These are phyloP conservation scores for Alopecurus myosuroides DNA, from an alignment of 176 grass and related monocot genomes.

Conservation along the genomic window DNA sequence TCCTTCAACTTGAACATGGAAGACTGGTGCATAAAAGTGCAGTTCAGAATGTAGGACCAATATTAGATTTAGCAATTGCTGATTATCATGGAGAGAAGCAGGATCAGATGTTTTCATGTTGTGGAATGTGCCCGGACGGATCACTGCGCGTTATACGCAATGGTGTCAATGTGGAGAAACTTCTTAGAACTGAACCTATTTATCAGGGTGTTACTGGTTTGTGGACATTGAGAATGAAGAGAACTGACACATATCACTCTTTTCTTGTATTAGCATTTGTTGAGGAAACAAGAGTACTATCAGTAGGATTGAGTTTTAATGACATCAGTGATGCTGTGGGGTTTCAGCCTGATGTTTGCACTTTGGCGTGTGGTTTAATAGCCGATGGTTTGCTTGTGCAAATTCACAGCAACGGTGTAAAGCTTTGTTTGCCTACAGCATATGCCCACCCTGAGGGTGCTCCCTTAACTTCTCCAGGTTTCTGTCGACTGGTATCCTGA, in stretches of 20 bases:
- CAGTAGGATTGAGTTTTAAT: conserved; percentile 93
- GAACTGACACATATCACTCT: conserved; percentile 78
- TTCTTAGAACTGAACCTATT: conserved; percentile 70
- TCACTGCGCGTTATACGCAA: conserved; percentile 83
- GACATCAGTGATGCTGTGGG: conserved; percentile 88
- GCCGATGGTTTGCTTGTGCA: conserved; percentile 85
- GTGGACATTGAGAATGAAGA: conserved; percentile 95
- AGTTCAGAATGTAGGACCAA: conserved; percentile 93
- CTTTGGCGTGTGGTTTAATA: conserved; percentile 90
- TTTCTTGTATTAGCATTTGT: conserved; percentile 98
- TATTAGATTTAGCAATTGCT: conserved; percentile 86
- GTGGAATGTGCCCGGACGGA: conserved; percentile 95
- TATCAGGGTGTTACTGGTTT: conserved; percentile 90
- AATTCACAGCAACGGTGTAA: conserved; percentile 86
- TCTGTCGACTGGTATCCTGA: conserved; percentile 74
- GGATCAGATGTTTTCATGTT: conserved; percentile 93
- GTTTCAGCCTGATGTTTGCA: conserved; percentile 89
- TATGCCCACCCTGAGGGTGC: conserved; percentile 72
- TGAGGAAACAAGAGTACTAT: conserved; percentile 95
- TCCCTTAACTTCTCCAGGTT: conserved; percentile 50
- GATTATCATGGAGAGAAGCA: conserved; percentile 93
- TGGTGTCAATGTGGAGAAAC: conserved; percentile 94
- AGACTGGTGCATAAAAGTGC: conserved; percentile 68
- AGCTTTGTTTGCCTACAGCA: conserved; percentile 84
- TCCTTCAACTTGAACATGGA: conserved; percentile 68